Percentiles rank a stretch among this genome's conserved stretches.
Conservation (phyloP, 495 filamentous ascomycete genomes). For the Jackrogersella multiformis region DNA sequence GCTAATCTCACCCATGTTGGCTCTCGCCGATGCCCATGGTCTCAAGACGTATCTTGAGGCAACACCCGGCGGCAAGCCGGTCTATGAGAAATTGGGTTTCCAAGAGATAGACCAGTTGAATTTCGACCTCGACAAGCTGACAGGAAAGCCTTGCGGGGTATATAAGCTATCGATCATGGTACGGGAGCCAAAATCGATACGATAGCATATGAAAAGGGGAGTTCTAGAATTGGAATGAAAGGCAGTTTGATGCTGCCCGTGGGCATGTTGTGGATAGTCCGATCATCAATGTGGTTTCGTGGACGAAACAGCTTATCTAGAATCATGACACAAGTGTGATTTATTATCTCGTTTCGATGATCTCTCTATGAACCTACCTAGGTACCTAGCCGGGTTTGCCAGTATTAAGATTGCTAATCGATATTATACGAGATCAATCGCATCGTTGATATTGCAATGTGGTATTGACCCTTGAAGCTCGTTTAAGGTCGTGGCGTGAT, state of each 20-base stretch:
- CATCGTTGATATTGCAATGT: too few species aligned
- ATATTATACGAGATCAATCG: too few species aligned
- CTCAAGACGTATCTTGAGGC: slow-evolving; percentile 48
- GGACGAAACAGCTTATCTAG: too few species aligned
- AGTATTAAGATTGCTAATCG: too few species aligned
- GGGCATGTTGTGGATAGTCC: too few species aligned
- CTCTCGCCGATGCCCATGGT: slow-evolving; percentile 41
- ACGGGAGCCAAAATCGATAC: slow-evolving; percentile 35
- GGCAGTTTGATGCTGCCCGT: not conserved
- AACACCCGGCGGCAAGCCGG: slow-evolving; percentile 42
- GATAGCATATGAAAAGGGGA: not conserved
- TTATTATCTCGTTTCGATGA: too few species aligned
- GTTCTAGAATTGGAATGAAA: not conserved
- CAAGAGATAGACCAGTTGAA: slow-evolving; percentile 41
- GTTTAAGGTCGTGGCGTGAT: too few species aligned
- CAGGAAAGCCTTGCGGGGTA: slow-evolving; percentile 14
- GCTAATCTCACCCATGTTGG: slow-evolving; percentile 44
- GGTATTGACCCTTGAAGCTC: too few species aligned
- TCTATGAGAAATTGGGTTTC: slow-evolving; percentile 54
- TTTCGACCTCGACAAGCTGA: slow-evolving; percentile 45
- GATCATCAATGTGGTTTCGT: too few species aligned
- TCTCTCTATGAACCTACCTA: too few species aligned
- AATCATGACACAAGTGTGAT: too few species aligned
- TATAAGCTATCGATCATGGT: slow-evolving; percentile 41
- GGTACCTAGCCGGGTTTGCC: too few species aligned